Evolutionary conservation across 148 eudicot species (phyloP), one percentile per base, ranked within the genome.

Genomic region (Simmondsia chinensis): DNA sequence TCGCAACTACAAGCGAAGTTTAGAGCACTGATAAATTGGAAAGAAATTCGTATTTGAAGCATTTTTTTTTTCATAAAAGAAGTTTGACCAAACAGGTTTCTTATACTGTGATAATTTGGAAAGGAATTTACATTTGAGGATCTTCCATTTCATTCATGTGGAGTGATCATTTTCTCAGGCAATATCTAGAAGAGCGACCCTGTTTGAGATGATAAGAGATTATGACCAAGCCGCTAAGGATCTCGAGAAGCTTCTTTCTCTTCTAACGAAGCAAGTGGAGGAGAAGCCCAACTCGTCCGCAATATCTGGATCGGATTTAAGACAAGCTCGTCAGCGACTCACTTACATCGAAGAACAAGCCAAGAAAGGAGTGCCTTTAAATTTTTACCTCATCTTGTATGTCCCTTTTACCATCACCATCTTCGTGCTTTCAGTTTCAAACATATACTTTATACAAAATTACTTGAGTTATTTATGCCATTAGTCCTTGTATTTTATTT

Each of bases 161-260:
- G n/a, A n/a, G n/a, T 15, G 16, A 15, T 32, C 9, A 18, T 22
- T n/a, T 34, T 70, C n/a, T 52, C 64, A 91, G 99, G 95, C 94
- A 35, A 57, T 82, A 52, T 74, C 95, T 31, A 76, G 99, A 63
- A 73, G 99, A 63, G 94, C 94, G 30, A 50, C 77, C 47, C 65
- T 85, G 58, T 91, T 65, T 62, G 95, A 91, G 74, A 74, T 72
- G 94, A 91, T 85, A 46, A 79, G 99, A 66, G 95, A 91, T 63
- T 86, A 78, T 61, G 88, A 78, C 6, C 85, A 85, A 56, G 95
- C 99, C 34, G 65, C 74, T 25, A 59, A 42, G 40, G 99, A 91
- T 82, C 75, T 91, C 46, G 54, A 68, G 31, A 74, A 69, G 42
- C 63, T 79, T 43, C 60, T 73, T 29, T 68, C 72, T 59, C 72